A percentile compares a stretch with the other conserved stretches of the same genome.
phyloP scores from a whole-genome alignment of 2,329 filamentous ascomycete species.

The Macrophomina pseudophaseolina region DNA sequence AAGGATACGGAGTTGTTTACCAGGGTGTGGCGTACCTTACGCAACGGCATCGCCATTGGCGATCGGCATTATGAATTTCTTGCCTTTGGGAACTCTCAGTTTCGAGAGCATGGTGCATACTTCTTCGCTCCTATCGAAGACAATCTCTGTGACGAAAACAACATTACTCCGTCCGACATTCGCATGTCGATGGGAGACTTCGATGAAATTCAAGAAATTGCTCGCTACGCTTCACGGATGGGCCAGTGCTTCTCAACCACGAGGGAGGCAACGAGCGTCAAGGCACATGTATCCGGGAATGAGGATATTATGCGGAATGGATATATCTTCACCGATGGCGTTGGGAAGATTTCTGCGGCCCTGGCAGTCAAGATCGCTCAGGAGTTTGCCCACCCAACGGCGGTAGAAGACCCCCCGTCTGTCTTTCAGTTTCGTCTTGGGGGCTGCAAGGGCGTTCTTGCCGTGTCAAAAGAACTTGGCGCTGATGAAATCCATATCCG shows the following conservation, averaged over 20 bases:
- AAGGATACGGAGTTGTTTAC: constrained; percentile 67
- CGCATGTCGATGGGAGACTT: constrained; percentile 88
- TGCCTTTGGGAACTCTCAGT: constrained; percentile 93
- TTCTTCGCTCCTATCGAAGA: constrained; percentile 80
- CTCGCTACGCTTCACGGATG: constrained; percentile 85
- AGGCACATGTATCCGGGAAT: constrained; percentile 63
- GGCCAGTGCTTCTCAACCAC: constrained; percentile 98
- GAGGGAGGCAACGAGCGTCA: constrained; percentile 54
- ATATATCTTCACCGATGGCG: constrained; percentile 85
- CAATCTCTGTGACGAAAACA: constrained; percentile 66
- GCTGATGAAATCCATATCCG: constrained; percentile 75
- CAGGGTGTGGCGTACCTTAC: constrained; percentile 34
- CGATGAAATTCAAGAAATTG: constrained; percentile 77
- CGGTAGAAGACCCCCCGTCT: constrained; percentile 67
- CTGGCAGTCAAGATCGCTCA: constrained; percentile 74
- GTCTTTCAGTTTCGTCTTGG: constrained; percentile 91
- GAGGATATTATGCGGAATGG: constrained; percentile 72
- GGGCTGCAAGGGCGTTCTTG: constrained; percentile 88
- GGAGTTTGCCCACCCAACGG: constrained; percentile 67
- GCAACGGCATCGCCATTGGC: constrained; percentile 83
- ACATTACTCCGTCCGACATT: constrained; percentile 54
- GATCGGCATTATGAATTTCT: constrained; percentile 86
- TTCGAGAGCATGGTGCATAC: constrained; percentile 88
- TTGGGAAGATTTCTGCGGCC: constrained; percentile 86
- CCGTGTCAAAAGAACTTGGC: constrained; percentile 66